phyloP scores from a whole-genome alignment of 306 rosid genomes.

The Vigna nakashimae region DNA sequence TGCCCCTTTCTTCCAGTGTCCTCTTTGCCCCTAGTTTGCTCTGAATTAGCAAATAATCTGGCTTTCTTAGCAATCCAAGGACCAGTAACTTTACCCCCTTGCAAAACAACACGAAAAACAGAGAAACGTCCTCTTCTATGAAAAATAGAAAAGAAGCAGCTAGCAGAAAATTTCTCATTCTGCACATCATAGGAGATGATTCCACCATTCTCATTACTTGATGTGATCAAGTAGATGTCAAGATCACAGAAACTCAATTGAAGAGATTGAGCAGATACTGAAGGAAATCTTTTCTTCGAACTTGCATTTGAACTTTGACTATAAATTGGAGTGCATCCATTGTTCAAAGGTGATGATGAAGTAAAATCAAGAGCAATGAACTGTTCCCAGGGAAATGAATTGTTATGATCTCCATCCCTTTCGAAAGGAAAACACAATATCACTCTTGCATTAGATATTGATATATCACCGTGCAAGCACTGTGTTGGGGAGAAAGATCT shows the following conservation, averaged over 20 bases:
- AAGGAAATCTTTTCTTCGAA: constrained; percentile 61
- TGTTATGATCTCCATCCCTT: constrained; percentile 47
- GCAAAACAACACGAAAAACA: constrained; percentile 72
- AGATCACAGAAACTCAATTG: constrained; percentile 68
- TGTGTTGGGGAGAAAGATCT: constrained; percentile 63
- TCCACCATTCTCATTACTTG: constrained; percentile 46
- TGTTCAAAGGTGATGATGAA: constrained; percentile 48
- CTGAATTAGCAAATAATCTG: constrained; percentile 68
- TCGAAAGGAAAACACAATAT: constrained; percentile 82
- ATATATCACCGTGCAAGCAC: constrained; percentile 66
- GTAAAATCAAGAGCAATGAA: constrained; percentile 82
- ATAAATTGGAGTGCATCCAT: constrained; percentile 47
- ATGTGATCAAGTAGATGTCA: constrained; percentile 62
- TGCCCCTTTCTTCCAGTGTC: constrained; percentile 64
- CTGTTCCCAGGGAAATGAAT: constrained; percentile 69
- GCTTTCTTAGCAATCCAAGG: constrained; percentile 93
- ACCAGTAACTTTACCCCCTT: constrained; percentile 86
- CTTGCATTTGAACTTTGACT: constrained; percentile 55
- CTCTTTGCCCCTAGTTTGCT: constrained; percentile 65
- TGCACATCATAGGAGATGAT: constrained; percentile 49
- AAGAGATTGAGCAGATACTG: constrained; percentile 58
- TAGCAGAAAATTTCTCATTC: constrained; percentile 57
- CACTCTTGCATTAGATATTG: constrained; percentile 71
- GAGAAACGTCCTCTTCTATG: constrained; percentile 58
- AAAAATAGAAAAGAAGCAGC: constrained; percentile 64